Percentiles rank a stretch among this genome's conserved stretches.
phyloP scores from a whole-genome alignment of 225 moss, liverwort and hornwort species.

The Anthoceros angustus region DNA sequence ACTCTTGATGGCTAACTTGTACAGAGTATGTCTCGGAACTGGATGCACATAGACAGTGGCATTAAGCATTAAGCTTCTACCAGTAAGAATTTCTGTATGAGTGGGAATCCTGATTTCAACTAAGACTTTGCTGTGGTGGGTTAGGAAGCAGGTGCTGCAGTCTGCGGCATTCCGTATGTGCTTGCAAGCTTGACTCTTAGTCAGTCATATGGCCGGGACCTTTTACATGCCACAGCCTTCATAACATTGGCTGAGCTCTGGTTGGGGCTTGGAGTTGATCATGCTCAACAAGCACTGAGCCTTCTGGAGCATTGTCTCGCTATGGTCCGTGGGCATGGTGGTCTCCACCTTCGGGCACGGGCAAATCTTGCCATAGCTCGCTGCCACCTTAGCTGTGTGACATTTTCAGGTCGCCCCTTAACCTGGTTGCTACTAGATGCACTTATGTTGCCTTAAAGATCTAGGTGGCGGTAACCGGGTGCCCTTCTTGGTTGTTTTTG shows the following conservation, averaged over 20 bases:
- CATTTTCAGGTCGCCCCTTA: slow-evolving; percentile 16
- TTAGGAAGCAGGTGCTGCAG: slow-evolving; percentile 55
- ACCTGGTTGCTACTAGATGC: neutral
- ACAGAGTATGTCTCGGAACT: slow-evolving; percentile 13
- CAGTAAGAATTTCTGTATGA: neutral
- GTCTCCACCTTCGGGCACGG: slow-evolving; percentile 58
- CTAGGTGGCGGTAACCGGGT: neutral
- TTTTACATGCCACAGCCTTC: slow-evolving; percentile 56
- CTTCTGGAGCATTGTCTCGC: slow-evolving; percentile 78
- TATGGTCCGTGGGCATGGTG: slow-evolving; percentile 72
- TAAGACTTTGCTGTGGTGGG: neutral
- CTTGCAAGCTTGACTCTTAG: slow-evolving; percentile 62
- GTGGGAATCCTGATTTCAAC: neutral
- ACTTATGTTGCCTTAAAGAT: neutral
- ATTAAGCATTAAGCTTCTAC: too few species aligned
- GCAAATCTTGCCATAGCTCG: slow-evolving; percentile 58
- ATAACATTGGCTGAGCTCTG: slow-evolving; percentile 77
- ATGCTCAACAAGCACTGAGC: slow-evolving; percentile 41
- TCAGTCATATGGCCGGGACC: slow-evolving; percentile 58
- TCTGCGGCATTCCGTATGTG: slow-evolving; percentile 73
- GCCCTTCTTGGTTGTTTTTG: neutral
- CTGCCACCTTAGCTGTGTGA: slow-evolving; percentile 49
- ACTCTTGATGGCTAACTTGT: slow-evolving; percentile 57
- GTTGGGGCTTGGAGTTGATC: slow-evolving; percentile 58
- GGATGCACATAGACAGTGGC: too few species aligned